Evolutionary conservation across 768 basidiomycete genomes (phyloP), one percentile per base, ranked within the genome.

Genomic region (Lyophyllum semitale): DNA sequence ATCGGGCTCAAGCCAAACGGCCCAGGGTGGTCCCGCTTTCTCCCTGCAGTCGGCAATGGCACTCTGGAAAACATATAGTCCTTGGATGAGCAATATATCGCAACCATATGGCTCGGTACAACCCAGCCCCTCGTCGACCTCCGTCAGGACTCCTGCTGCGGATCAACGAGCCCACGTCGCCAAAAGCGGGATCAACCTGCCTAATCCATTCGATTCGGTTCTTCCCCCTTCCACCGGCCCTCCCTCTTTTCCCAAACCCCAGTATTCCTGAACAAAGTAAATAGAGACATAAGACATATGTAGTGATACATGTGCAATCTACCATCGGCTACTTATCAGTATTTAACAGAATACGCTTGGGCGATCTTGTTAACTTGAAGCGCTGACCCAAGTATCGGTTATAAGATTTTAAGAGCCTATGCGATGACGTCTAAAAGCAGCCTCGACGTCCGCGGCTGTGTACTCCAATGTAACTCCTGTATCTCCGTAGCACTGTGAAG

Each of bases 401-500:
- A n/a, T 15, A 9, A 15, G 18, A 33, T n/a, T 53, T 61, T 52
- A 61, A 30, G 60, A 50, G 38, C 60, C 58, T 49, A 65, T 55
- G n/a, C 80, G 71, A 63, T 91, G 88, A 52, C 83, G 79, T 67
- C 82, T 86, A 72, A 95, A 97, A 0, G 87, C 84, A 8, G 76
- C 73, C 67, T 95, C 91, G 5, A 95, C 84, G 58, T 97, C 95
- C 27, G 71, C 74, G 22, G 76, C 69, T 3, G 82, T 81, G 61
- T 89, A 97, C 59, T 98, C 95, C 51, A 95, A 69, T 8, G 79
- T 71, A 25, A 90, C 69, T 1, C 89, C 88, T 46, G 77, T 81
- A 47, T 91, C 92, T 17, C 77, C 78, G 70, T 96, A 98, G 65
- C 93, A 92, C 66, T 89, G 85, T 11, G 78, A 72, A 59, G 97